Conservation (phyloP, 768 basidiomycete genomes). For the Suillus plorans region DNA sequence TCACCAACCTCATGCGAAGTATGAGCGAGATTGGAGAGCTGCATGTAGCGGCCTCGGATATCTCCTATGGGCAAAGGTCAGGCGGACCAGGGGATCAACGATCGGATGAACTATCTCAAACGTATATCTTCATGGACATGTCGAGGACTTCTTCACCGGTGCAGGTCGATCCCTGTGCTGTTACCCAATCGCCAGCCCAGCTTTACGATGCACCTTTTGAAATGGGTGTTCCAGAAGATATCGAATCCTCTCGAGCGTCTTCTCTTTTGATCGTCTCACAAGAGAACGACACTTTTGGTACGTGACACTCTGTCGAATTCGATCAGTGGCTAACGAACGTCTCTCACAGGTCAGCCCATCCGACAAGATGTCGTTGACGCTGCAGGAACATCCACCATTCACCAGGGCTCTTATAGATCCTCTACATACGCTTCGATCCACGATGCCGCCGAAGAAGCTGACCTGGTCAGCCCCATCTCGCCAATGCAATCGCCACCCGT, state of each 20-base stretch:
- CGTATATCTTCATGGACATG: conserved; percentile 20
- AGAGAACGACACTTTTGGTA: conserved; percentile 34
- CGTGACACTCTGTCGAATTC: not conserved
- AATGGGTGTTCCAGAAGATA: conserved; percentile 23
- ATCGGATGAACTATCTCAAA: conserved; percentile 15
- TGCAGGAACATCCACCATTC: conserved; percentile 13
- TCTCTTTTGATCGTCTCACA: conserved; percentile 18
- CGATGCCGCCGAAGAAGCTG: conserved; percentile 9
- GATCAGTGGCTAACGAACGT: conserved; percentile 3
- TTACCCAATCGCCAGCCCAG: conserved; percentile 10
- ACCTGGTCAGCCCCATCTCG: conserved; percentile 16
- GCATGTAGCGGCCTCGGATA: conserved; percentile 15
- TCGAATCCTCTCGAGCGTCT: conserved; percentile 22
- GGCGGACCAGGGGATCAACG: conserved; percentile 8
- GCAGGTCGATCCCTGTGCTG: conserved; percentile 11
- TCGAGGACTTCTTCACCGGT: conserved; percentile 14
- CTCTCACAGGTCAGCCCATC: conserved; percentile 22
- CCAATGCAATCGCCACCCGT: conserved; percentile 20
- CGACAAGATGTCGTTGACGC: conserved; percentile 20
- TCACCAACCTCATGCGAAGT: conserved; percentile 40
- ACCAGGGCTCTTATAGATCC: conserved; percentile 10
- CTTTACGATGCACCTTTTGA: conserved; percentile 2
- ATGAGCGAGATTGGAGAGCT: conserved; percentile 36
- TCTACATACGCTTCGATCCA: conserved; percentile 26
- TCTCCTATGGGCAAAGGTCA: conserved; percentile 13